Base-by-base conservation (phyloP, 73 alveolate genomes). In the Tetrahymena thermophila region DNA sequence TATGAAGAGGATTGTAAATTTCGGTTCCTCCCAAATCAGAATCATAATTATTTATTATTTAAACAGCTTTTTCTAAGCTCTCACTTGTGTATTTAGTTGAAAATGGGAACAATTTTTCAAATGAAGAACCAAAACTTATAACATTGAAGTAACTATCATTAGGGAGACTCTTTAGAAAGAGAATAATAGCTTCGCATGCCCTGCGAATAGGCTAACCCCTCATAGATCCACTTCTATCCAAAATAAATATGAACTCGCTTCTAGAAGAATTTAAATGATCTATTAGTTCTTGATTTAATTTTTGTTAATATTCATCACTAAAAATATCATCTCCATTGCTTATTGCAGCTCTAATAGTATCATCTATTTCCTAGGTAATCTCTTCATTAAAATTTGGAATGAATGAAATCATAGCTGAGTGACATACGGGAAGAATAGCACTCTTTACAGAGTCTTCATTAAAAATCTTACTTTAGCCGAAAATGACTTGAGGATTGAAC, bases 21-120 rank as follows among this genome's bases (percentile, higher is more conserved):
- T 98, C 98, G 0, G 99, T 98, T 38, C 98, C 98, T 43, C 99
- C 99, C 34, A 97, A 58, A 94, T 96, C 93, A 0, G 99, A 98
- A 21, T 96, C 56, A 50, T 94, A 95, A 25, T 95, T 94, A 31
- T 94, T 93, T 23, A 97, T 96, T 83, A 85, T 50, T 43, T 71
- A 93, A 34, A 94, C 85, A 56, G 98, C 97, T 84, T 84, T 93
- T 16, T 97, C 96, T 56, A 98, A n/a, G 44, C 94, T 96, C 93
- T 96, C 97, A 93, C 96, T 97, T 94, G 94, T 94, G 56, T 97
- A 97, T 94, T 96, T 96, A 15, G 28, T 94, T 35, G 85, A 55
- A 14, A 43, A n/a, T 13, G 93, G 56, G 42, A 19, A 96, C 85
- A 96, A 25, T 43, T 25, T 94, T 37, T 93, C 94, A 95, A 31